Evolutionary conservation across 108 stramenopile species (phyloP), one percentile per base, ranked within the genome.

Genomic region (Conticribra guillardii): DNA sequence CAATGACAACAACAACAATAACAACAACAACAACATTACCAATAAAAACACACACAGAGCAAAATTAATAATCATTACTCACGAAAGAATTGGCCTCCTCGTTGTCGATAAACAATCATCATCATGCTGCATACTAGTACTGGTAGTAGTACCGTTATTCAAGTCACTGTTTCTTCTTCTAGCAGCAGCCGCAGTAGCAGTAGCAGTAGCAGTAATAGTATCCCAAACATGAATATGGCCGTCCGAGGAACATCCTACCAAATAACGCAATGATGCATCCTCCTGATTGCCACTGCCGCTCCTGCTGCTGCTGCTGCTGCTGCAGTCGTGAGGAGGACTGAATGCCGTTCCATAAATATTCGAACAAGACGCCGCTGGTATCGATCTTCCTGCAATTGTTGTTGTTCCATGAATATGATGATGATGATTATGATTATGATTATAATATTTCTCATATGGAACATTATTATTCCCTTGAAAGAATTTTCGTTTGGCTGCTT

Each of bases 51-150:
- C 44, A 44, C 15, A 15, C 8, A 44, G 44, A 8, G 11, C 15
- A 44, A 15, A 11, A 44, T 15, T 15, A 44, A 15, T 15, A 8
- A 44, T 44, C 44, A 11, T 44, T 44, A 57, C 56, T 30, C 15
- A 57, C 56, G 30, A 57, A 57, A 57, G 56, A 57, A 57, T 2
- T 1, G 56, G 56, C 3, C 15, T 44, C n/a, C n/a, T n/a, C n/a
- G n/a, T n/a, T n/a, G n/a, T n/a, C n/a, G n/a, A 44, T 44, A 44
- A 15, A 44, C 44, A 44, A 44, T n/a, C n/a, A n/a, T n/a, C n/a
- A n/a, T n/a, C n/a, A n/a, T n/a, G n/a, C n/a, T n/a, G n/a, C n/a
- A n/a, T n/a, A n/a, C n/a, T n/a, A n/a, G n/a, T n/a, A n/a, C n/a
- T n/a, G n/a, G n/a, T n/a, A n/a, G n/a, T n/a, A n/a, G n/a, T n/a